Percentiles rank a stretch among this genome's conserved stretches.
These are phyloP conservation scores for Plasmodium fragile DNA, from an alignment of 169 alveolate genomes.

Conservation along the genomic window DNA sequence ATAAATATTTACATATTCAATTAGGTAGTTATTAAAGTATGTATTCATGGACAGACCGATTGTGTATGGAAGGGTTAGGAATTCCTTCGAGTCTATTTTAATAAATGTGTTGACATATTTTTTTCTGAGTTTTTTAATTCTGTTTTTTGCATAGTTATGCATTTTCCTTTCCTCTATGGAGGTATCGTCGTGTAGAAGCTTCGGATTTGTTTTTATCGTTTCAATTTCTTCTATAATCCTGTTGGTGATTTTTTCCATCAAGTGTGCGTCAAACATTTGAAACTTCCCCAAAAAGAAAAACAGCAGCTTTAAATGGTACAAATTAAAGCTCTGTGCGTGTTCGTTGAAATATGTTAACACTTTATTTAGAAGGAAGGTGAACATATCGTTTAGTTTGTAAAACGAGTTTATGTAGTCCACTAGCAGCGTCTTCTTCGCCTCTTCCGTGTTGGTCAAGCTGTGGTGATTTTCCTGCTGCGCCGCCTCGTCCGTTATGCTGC, in stretches of 20 bases:
- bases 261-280: constrained; percentile 17
- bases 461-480: background rate
- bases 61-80: constrained; percentile 60
- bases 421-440: constrained; percentile 7
- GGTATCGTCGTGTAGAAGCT: constrained; percentile 3
- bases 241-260: constrained; percentile 33
- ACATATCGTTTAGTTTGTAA: constrained; percentile 63
- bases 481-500: background rate
- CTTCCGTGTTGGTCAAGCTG: background rate
- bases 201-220: constrained; percentile 46
- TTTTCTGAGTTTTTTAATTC: constrained; percentile 18
- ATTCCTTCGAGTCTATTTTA: constrained; percentile 58
- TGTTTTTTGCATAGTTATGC: constrained; percentile 39
- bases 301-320: constrained; percentile 40
- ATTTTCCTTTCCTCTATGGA: constrained; percentile 33
- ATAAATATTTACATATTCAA: constrained; percentile 59
- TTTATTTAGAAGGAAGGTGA: constrained; percentile 39
- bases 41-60: constrained; percentile 58
- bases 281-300: constrained; percentile 48
- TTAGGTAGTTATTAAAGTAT: constrained; percentile 61
- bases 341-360: constrained; percentile 43
- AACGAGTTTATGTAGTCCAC: constrained; percentile 49
- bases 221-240: constrained; percentile 46
- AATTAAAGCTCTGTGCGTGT: constrained; percentile 8
- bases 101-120: constrained; percentile 39